Percentiles rank a stretch among this genome's conserved stretches.
Conservation (phyloP, 306 rosid genomes). For the Cucumis melo region DNA sequence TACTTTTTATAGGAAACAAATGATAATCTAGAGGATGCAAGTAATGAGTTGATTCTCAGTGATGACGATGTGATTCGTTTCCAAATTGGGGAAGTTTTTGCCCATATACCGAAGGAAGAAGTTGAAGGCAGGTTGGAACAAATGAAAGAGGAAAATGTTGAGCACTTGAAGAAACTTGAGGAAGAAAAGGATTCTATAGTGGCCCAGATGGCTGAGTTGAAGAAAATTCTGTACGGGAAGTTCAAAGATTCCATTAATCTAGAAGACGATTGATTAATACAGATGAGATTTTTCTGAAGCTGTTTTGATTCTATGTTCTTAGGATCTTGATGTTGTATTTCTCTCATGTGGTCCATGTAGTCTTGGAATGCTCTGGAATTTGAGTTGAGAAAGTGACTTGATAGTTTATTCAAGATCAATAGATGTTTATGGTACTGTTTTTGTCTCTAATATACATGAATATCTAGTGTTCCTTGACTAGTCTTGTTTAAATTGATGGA, state of each 20-base stretch:
- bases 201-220: constrained; percentile 71
- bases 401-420: neutral
- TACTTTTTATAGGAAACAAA: constrained; percentile 42
- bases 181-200: constrained; percentile 59
- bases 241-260: constrained; percentile 96
- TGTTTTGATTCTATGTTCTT: neutral
- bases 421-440: neutral
- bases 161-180: constrained; percentile 55
- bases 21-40: constrained; percentile 82
- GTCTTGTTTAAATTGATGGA: neutral
- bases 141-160: constrained; percentile 52
- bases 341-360: neutral
- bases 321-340: neutral
- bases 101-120: constrained; percentile 76
- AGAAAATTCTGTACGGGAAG: constrained; percentile 73
- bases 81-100: constrained; percentile 88
- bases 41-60: constrained; percentile 80
- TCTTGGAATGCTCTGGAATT: neutral
- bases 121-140: constrained; percentile 74
- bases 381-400: neutral
- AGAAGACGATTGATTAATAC: constrained; percentile 76
- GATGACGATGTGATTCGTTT: constrained; percentile 81
- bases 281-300: constrained; percentile 5
- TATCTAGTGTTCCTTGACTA: neutral
- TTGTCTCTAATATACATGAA: neutral